These are phyloP conservation scores for Plasmodium chabaudi DNA, from an alignment of 169 alveolate species.

Conservation along the genomic window DNA sequence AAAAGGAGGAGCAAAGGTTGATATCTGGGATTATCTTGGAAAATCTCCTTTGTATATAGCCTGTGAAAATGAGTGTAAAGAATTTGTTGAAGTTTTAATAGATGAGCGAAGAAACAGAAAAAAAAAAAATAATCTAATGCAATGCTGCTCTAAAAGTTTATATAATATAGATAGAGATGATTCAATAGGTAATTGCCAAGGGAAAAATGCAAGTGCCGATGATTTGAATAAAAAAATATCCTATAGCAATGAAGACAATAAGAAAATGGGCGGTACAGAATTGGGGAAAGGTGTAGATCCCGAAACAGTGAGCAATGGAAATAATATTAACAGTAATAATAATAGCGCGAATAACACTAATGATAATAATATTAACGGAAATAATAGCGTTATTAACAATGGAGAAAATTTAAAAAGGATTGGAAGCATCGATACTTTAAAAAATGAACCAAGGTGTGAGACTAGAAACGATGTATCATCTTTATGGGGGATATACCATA, in stretches of 20 bases:
- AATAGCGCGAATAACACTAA: neutral
- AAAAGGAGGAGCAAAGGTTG: constrained; percentile 89
- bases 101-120: constrained; percentile 80
- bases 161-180: constrained; percentile 74
- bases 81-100: constrained; percentile 83
- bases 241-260: neutral
- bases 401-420: no score
- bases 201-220: neutral
- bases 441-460: neutral
- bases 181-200: no score
- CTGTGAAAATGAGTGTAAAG: constrained; percentile 86
- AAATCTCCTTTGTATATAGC: constrained; percentile 89
- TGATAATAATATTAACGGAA: neutral
- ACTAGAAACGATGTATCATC: neutral
- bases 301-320: neutral
- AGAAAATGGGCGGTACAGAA: neutral
- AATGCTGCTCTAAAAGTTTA: constrained; percentile 59
- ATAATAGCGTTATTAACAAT: neutral
- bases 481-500: neutral
- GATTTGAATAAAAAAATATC: constrained; percentile 19
- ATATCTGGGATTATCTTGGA: constrained; percentile 89
- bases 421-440: neutral
- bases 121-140: constrained; percentile 78
- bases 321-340: neutral
- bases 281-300: neutral